Percentiles rank a stretch among this genome's conserved stretches.
These are phyloP conservation scores for Malus hybrid DNA, from an alignment of 331 rosid species.

Conservation along the genomic window DNA sequence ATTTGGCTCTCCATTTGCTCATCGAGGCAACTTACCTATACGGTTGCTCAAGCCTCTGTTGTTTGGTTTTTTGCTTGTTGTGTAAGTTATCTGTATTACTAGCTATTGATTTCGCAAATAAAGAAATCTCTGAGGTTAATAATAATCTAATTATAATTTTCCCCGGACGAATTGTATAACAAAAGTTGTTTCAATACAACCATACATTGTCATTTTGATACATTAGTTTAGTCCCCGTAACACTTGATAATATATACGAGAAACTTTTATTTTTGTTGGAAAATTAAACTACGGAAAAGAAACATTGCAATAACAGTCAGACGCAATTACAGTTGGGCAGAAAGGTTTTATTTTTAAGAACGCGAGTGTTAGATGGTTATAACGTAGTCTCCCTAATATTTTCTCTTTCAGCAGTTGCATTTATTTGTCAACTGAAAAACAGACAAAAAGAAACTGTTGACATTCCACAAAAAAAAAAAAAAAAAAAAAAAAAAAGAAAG, in stretches of 20 bases:
- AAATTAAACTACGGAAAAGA: too few species aligned
- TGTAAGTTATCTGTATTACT: not conserved
- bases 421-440: not conserved
- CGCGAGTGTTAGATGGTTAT: too few species aligned
- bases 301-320: too few species aligned
- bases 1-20: slow-evolving; percentile 1
- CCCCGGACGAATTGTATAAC: not conserved
- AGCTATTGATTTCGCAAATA: not conserved
- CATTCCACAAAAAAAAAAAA: not conserved
- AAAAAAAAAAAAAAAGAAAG: not conserved
- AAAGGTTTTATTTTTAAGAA: too few species aligned
- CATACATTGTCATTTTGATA: not conserved
- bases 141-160: not conserved
- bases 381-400: too few species aligned
- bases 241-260: too few species aligned
- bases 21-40: not conserved
- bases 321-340: too few species aligned
- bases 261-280: too few species aligned
- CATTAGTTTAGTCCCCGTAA: too few species aligned
- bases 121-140: not conserved
- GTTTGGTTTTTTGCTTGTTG: not conserved
- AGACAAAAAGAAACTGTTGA: not conserved
- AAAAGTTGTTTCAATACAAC: not conserved
- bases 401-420: too few species aligned
- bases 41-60: not conserved